Evolutionary conservation across 179 eudicot genomes (phyloP).

Genomic region (Vitellaria paradoxa): DNA sequence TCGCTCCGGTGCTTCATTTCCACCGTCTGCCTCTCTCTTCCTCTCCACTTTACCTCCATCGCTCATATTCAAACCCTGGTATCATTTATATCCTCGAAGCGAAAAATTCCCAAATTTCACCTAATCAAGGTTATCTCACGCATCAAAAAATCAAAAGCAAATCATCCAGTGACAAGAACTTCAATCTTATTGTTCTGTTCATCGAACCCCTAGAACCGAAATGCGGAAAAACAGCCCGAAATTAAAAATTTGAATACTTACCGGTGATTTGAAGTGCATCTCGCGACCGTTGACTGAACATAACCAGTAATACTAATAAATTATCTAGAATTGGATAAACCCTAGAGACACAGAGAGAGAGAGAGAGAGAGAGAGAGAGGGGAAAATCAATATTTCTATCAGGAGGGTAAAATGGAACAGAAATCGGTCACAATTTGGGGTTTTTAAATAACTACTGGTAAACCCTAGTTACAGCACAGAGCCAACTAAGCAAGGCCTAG

Average conservation of each 20-base stretch:
- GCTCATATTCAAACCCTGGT: conserved; percentile 63
- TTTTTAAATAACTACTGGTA: neutral
- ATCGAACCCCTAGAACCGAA: neutral
- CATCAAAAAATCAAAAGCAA: neutral
- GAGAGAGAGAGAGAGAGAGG: too few relatives aligned
- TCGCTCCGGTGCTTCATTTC: conserved; percentile 8
- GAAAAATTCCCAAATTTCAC: neutral
- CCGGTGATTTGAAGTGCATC: conserved; percentile 11
- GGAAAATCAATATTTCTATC: neutral
- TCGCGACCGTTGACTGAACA: neutral
- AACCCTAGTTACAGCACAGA: conserved; percentile 2
- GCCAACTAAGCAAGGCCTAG: neutral
- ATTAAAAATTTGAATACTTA: neutral
- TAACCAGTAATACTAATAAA: neutral
- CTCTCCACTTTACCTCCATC: conserved; percentile 51
- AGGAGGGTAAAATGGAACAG: neutral
- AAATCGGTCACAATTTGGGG: neutral
- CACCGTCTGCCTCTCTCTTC: conserved; percentile 19
- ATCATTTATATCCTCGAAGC: conserved; percentile 28
- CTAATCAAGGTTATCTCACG: neutral
- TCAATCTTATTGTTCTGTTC: neutral
- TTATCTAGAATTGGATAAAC: neutral
- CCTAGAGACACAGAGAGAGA: neutral
- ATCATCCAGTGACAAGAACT: neutral
- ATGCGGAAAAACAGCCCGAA: neutral